phyloP scores from a whole-genome alignment of 208 protist species.

The Leishmania turanica region DNA sequence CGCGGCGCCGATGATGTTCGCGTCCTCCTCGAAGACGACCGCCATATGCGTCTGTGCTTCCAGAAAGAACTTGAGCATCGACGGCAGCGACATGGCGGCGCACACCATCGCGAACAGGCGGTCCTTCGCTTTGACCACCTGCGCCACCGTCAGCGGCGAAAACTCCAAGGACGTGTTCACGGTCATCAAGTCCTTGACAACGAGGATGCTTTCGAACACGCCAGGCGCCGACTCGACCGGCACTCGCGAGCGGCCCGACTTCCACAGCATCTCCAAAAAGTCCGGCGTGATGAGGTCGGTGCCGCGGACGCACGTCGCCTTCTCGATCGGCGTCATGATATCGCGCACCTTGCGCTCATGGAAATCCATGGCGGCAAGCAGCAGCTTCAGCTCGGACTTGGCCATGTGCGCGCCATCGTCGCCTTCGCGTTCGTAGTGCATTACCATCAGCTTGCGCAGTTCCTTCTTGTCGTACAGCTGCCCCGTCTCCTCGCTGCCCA shows the following conservation, averaged over 20 bases:
- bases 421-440: slow-evolving; percentile 80
- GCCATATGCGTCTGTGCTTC: slow-evolving; percentile 86
- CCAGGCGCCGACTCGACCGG: slow-evolving; percentile 56
- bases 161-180: slow-evolving; percentile 34
- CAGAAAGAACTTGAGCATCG: slow-evolving; percentile 85
- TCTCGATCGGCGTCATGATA: slow-evolving; percentile 84
- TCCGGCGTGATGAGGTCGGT: slow-evolving; percentile 73
- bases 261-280: slow-evolving; percentile 81
- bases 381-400: slow-evolving; percentile 78
- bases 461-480: slow-evolving; percentile 90
- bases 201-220: slow-evolving; percentile 62
- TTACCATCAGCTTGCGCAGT: slow-evolving; percentile 84
- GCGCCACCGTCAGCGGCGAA: slow-evolving; percentile 55
- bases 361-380: slow-evolving; percentile 90
- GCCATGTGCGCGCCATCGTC: slow-evolving; percentile 45
- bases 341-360: slow-evolving; percentile 80
- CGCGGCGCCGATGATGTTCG: not conserved
- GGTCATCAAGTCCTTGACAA: slow-evolving; percentile 83
- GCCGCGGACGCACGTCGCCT: slow-evolving; percentile 52
- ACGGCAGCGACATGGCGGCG: slow-evolving; percentile 57
- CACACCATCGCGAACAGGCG: slow-evolving; percentile 66
- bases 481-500: slow-evolving; percentile 69
- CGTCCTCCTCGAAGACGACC: slow-evolving; percentile 63
- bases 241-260: slow-evolving; percentile 82
- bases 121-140: slow-evolving; percentile 73